Conservation (phyloP, 1,284 basidiomycete species). For the Pseudozyma flocculosa region DNA sequence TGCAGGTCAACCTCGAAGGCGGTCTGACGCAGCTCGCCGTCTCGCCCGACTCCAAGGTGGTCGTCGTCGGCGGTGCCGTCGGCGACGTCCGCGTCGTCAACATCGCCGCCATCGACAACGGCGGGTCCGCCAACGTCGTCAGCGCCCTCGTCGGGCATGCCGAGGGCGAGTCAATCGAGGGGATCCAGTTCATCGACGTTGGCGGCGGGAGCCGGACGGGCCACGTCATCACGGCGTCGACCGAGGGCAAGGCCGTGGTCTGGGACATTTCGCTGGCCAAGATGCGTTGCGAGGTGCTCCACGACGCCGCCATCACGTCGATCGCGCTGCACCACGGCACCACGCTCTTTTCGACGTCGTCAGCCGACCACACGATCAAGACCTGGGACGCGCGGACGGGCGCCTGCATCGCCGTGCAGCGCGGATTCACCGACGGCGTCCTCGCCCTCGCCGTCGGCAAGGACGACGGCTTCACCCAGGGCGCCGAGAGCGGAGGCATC, state of each 20-base stretch:
- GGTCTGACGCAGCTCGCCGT: conserved; percentile 83
- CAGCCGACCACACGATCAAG: conserved; percentile 76
- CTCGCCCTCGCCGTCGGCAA: conserved; percentile 70
- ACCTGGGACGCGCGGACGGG: conserved; percentile 94
- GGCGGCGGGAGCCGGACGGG: conserved; percentile 64
- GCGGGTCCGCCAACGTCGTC: conserved; percentile 70
- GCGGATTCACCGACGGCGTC: conserved; percentile 79
- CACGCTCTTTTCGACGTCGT: conserved; percentile 68
- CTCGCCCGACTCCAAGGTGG: conserved; percentile 68
- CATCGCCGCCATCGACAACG: conserved; percentile 66
- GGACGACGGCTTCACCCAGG: conserved; percentile 57
- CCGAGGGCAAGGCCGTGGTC: conserved; percentile 88
- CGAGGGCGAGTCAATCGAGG: conserved; percentile 86
- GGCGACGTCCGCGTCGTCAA: conserved; percentile 83
- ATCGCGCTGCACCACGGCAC: conserved; percentile 71
- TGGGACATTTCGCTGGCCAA: conserved; percentile 79
- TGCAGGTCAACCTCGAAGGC: conserved; percentile 66
- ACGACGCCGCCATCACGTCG: conserved; percentile 35
- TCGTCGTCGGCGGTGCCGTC: conserved; percentile 79
- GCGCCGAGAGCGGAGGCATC: conserved; percentile 55
- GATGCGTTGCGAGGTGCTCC: conserved; percentile 36
- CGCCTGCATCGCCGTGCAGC: conserved; percentile 73
- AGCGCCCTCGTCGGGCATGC: conserved; percentile 77
- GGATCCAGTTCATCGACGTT: conserved; percentile 80
- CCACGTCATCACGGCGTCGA: conserved; percentile 81